Conservation (phyloP, 2,329 filamentous ascomycete species). For the Phaeosphaeria sp. region DNA sequence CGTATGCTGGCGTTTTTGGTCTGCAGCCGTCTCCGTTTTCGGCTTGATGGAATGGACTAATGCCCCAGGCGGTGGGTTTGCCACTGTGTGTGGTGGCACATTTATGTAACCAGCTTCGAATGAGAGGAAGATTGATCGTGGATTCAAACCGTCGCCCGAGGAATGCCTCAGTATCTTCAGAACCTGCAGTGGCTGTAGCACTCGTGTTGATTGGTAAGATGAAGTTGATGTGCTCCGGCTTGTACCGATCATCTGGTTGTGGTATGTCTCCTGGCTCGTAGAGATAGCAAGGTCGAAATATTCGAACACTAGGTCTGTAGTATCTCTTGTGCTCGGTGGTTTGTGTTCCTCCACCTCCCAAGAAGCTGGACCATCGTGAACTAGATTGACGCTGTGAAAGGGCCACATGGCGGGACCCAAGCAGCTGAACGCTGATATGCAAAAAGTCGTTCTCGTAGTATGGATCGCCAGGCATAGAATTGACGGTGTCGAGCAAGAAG, state of each 20-base stretch:
- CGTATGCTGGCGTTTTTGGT: neutral
- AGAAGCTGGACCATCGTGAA: neutral
- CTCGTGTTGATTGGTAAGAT: neutral
- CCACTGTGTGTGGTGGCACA: neutral
- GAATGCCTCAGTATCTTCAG: neutral
- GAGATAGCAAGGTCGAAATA: neutral
- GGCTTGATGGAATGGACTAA: neutral
- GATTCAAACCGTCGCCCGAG: neutral
- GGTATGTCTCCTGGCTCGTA: neutral
- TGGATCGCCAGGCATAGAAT: conserved; percentile 1
- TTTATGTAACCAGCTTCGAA: neutral
- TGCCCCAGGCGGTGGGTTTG: neutral
- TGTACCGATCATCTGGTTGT: neutral
- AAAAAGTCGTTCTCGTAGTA: neutral
- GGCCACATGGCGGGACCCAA: conserved; percentile 1
- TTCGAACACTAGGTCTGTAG: neutral
- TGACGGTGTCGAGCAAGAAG: neutral
- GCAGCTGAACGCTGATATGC: neutral
- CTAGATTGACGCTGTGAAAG: neutral
- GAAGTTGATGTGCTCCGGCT: neutral
- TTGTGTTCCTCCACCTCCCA: neutral
- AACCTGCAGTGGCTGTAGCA: neutral
- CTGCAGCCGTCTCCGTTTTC: neutral
- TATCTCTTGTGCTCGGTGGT: neutral
- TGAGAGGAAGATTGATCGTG: neutral